Evolutionary conservation across 148 eudicot genomes (phyloP).

Genomic region (Salicornia ramosissima): DNA sequence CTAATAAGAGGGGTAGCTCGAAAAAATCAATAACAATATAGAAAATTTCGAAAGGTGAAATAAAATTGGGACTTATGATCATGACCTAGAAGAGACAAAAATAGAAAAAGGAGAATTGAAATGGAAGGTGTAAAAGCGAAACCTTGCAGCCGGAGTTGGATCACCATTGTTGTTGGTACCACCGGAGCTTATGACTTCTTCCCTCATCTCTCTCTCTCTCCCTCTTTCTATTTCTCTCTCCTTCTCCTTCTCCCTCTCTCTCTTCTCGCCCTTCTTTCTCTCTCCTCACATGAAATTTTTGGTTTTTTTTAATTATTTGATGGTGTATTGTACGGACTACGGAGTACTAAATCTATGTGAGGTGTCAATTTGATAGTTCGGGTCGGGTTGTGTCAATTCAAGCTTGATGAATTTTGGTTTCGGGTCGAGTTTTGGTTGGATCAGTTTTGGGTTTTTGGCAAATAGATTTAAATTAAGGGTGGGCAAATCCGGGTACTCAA

Average conservation of each 20-base stretch:
- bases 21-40: neutral
- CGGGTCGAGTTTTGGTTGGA: no score
- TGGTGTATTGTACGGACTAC: no score
- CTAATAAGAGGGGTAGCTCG: slow-evolving; percentile 4
- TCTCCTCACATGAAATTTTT: neutral
- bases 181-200: slow-evolving; percentile 75
- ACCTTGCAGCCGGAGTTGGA: slow-evolving; percentile 84
- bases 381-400: no score
- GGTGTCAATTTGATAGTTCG: no score
- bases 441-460: no score
- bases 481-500: no score
- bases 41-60: neutral
- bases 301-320: neutral
- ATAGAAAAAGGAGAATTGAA: slow-evolving; percentile 24
- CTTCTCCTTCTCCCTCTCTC: slow-evolving; percentile 3
- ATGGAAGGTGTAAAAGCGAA: neutral
- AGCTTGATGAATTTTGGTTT: no score
- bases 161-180: slow-evolving; percentile 44
- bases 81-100: no score
- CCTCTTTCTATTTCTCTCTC: slow-evolving; percentile 29
- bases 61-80: neutral
- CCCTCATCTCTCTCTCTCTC: slow-evolving; percentile 36
- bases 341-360: no score
- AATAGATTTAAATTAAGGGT: no score
- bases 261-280: neutral